Evolutionary conservation across 352 stramenopile species (phyloP).

Genomic region (Peronospora belbahrii): DNA sequence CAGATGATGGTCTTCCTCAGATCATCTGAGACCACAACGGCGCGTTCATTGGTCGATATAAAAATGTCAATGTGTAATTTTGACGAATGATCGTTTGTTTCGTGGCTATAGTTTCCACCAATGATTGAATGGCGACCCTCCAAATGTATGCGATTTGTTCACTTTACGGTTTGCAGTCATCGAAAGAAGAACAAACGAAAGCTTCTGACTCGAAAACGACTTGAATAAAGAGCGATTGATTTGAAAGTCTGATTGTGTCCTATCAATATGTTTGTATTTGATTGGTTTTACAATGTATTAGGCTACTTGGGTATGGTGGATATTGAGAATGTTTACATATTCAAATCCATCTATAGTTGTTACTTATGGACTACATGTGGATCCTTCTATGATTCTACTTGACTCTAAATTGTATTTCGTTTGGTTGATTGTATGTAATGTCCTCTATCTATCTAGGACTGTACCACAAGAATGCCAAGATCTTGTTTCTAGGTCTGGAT

Average conservation of each 20-base stretch:
- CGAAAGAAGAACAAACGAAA: conserved; percentile 14
- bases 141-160: conserved; percentile 19
- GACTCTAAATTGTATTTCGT: conserved; percentile 40
- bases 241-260: too few species aligned
- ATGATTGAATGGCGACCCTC: conserved; percentile 1
- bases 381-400: too few species aligned
- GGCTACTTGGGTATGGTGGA: conserved; percentile 89
- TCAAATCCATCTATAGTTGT: too few species aligned
- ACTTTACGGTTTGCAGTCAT: conserved; percentile 33
- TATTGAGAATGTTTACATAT: too few species aligned
- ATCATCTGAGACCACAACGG: too few species aligned
- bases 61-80: conserved; percentile 19
- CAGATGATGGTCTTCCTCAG: too few species aligned
- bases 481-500: conserved; percentile 99
- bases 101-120: conserved; percentile 33
- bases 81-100: conserved; percentile 50
- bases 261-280: conserved; percentile 92
- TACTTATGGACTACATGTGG: too few species aligned
- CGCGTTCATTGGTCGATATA: conserved; percentile 10
- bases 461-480: conserved; percentile 99
- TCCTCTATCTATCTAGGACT: conserved; percentile 74
- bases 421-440: background rate
- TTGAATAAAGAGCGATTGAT: too few species aligned
- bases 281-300: conserved; percentile 94
- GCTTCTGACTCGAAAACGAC: background rate